These are phyloP conservation scores for Mucor plumbeus DNA, from an alignment of 371 early-diverging fungal genomes.

Conservation along the genomic window DNA sequence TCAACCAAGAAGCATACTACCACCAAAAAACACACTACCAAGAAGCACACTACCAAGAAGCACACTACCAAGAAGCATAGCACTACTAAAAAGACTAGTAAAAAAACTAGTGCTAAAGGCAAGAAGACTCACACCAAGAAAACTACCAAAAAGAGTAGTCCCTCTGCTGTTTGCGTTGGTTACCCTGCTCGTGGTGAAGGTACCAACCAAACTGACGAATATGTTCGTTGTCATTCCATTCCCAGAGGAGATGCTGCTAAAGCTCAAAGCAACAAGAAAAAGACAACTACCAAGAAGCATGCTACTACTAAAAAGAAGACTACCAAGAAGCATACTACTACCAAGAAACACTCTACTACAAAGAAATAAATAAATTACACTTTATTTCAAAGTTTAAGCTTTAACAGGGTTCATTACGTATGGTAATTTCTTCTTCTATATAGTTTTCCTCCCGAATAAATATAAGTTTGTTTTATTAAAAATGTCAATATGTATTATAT, in stretches of 20 bases:
- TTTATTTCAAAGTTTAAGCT: neutral
- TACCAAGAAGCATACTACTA: conserved; percentile 10
- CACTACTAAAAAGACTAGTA: conserved; percentile 19
- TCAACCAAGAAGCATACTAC: conserved; percentile 2
- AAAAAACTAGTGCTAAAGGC: neutral
- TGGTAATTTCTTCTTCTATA: neutral
- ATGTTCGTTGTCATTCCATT: conserved; percentile 28
- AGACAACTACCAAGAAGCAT: conserved; percentile 14
- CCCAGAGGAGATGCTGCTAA: conserved; percentile 11
- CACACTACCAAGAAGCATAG: conserved; percentile 12
- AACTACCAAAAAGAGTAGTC: conserved; percentile 16
- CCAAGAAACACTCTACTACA: conserved; percentile 21
- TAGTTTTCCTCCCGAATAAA: neutral
- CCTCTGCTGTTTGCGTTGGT: conserved; percentile 26
- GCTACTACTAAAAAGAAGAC: conserved; percentile 16
- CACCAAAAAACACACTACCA: conserved; percentile 16
- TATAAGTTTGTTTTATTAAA: neutral
- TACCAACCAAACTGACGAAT: neutral
- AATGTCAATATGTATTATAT: neutral
- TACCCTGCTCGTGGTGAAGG: conserved; percentile 18
- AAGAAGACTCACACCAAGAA: conserved; percentile 12
- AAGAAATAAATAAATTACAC: neutral
- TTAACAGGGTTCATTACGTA: neutral
- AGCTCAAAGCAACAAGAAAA: neutral
- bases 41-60: conserved; percentile 18